A percentile compares a stretch with the other conserved stretches of the same genome.
phyloP scores from a whole-genome alignment of 2,329 filamentous ascomycete genomes.

The Fusarium sp. region DNA sequence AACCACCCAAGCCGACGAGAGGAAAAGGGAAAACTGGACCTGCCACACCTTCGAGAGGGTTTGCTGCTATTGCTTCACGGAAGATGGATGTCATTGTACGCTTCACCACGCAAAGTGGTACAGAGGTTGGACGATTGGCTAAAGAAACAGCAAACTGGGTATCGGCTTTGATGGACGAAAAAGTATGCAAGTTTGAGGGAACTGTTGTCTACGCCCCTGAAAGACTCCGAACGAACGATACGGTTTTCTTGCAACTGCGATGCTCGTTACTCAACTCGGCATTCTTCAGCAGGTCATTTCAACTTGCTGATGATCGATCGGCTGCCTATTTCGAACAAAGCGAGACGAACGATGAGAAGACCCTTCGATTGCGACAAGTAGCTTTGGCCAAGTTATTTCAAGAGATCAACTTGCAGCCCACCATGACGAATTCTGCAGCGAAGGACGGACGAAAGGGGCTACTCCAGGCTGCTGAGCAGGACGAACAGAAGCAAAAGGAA shows the following conservation, averaged over 20 bases:
- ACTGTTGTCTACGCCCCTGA: constrained; percentile 92
- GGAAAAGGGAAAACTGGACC: constrained; percentile 58
- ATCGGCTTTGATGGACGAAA: constrained; percentile 90
- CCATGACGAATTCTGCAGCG: constrained; percentile 78
- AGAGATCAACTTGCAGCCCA: constrained; percentile 86
- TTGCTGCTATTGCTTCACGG: constrained; percentile 68
- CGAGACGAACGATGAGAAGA: constrained; percentile 87
- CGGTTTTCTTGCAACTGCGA: constrained; percentile 88
- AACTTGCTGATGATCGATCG: constrained; percentile 76
- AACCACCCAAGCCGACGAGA: constrained; percentile 66
- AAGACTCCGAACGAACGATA: constrained; percentile 87
- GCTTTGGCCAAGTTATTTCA: constrained; percentile 89
- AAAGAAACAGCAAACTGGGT: constrained; percentile 93
- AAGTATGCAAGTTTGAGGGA: constrained; percentile 87
- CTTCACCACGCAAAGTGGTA: constrained; percentile 83
- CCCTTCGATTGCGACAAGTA: constrained; percentile 85
- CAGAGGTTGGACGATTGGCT: constrained; percentile 87
- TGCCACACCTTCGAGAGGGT: constrained; percentile 54
- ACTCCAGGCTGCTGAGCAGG: constrained; percentile 87
- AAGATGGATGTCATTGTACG: constrained; percentile 89
- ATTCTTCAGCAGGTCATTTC: constrained; percentile 74
- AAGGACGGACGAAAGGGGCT: constrained; percentile 87
- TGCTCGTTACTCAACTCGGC: constrained; percentile 81
- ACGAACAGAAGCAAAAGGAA: constrained; percentile 79
- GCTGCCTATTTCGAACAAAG: constrained; percentile 84